phyloP scores from a whole-genome alignment of 2,329 filamentous ascomycete species.

The Ophiostoma triangulosporum region DNA sequence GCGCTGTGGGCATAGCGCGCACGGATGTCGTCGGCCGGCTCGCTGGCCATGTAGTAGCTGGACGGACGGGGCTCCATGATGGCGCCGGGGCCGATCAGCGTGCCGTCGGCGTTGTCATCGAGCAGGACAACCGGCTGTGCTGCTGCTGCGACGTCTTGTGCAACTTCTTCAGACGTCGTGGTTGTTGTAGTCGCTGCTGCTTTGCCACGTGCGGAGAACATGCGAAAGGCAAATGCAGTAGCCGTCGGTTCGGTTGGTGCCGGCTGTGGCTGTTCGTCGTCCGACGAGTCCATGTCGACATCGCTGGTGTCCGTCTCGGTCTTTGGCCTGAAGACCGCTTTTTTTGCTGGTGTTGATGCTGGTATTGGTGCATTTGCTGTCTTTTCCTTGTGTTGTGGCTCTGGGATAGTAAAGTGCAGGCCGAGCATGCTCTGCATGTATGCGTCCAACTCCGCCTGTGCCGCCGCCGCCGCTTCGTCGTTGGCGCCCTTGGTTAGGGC shows the following conservation, averaged over 20 bases:
- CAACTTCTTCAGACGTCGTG: neutral
- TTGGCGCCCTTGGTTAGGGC: neutral
- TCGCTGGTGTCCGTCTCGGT: neutral
- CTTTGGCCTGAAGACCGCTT: neutral
- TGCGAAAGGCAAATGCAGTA: conserved; percentile 11
- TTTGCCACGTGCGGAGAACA: conserved; percentile 10
- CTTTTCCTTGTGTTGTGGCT: neutral
- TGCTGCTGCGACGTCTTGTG: neutral
- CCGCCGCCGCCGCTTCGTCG: neutral
- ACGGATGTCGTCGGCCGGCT: conserved; percentile 24
- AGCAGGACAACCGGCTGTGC: conserved; percentile 30
- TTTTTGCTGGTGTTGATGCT: neutral
- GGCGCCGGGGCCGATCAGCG: conserved; percentile 20
- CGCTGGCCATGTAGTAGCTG: conserved; percentile 35
- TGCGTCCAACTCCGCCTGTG: conserved; percentile 11
- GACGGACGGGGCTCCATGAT: conserved; percentile 29
- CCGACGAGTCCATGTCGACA: neutral
- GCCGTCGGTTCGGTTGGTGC: neutral
- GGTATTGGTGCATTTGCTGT: neutral
- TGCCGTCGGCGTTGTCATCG: conserved; percentile 27
- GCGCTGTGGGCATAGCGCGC: conserved; percentile 32
- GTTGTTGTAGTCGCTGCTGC: neutral
- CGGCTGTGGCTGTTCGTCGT: neutral
- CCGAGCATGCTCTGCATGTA: conserved; percentile 9
- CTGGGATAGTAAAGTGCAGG: neutral